phyloP scores from a whole-genome alignment of 441 rosid genomes.

The Pelargonium fulgidum region DNA sequence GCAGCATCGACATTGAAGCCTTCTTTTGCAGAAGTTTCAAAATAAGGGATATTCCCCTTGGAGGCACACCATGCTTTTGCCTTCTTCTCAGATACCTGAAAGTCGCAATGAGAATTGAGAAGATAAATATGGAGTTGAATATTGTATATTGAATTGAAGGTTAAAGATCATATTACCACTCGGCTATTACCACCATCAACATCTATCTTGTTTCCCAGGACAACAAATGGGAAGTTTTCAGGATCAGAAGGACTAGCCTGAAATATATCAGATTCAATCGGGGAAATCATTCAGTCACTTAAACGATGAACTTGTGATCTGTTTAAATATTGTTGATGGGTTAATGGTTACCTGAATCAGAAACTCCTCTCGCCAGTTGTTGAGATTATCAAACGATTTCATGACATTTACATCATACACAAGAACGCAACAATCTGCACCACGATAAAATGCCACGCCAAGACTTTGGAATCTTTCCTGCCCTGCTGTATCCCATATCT shows the following conservation, averaged over 20 bases:
- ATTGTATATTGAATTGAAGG: background rate
- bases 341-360: constrained; percentile 52
- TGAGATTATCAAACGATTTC: constrained; percentile 81
- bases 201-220: constrained; percentile 74
- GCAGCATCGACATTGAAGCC: constrained; percentile 74
- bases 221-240: constrained; percentile 78
- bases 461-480: constrained; percentile 61
- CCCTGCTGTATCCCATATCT: constrained; percentile 90
- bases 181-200: constrained; percentile 64
- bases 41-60: constrained; percentile 66
- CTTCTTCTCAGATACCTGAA: constrained; percentile 68
- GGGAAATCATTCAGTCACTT: background rate
- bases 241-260: constrained; percentile 87
- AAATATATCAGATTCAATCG: constrained; percentile 6
- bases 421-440: constrained; percentile 49
- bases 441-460: constrained; percentile 76
- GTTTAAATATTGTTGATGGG: background rate
- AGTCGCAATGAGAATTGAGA: background rate
- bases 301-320: background rate
- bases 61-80: constrained; percentile 81
- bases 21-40: constrained; percentile 76
- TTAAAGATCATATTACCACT: constrained; percentile 39
- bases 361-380: constrained; percentile 83
- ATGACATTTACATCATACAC: constrained; percentile 44
- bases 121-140: background rate